These are phyloP conservation scores for Botrytis sinoallii DNA, from an alignment of 2,329 filamentous ascomycete genomes.

Conservation along the genomic window DNA sequence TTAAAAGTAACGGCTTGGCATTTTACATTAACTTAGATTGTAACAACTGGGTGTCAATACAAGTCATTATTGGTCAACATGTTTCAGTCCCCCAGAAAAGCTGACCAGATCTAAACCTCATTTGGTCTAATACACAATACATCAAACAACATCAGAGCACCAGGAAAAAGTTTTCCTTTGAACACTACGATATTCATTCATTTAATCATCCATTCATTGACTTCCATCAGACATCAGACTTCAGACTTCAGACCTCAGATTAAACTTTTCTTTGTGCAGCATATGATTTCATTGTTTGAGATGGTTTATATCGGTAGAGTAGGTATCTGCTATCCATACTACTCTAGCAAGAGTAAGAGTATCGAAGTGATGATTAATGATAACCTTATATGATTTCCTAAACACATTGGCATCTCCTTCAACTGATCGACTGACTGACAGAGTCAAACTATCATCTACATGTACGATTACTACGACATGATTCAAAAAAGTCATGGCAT, in stretches of 20 bases:
- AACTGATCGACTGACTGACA: not conserved
- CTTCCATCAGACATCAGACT: not conserved
- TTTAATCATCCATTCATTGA: not conserved
- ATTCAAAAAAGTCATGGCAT: too few relatives aligned
- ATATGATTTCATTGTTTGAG: not conserved
- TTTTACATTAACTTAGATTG: not conserved
- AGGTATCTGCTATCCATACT: not conserved
- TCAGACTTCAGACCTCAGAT: not conserved
- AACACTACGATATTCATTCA: not conserved
- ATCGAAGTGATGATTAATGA: not conserved
- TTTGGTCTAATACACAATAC: not conserved
- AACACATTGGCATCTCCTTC: not conserved
- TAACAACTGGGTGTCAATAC: not conserved
- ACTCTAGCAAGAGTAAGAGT: not conserved
- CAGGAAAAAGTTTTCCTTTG: not conserved
- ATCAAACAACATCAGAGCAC: constrained; percentile 14
- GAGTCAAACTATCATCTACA: too few relatives aligned
- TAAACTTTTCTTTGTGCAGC: not conserved
- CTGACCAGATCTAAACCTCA: not conserved
- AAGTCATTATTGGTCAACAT: constrained; percentile 7
- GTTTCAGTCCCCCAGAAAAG: constrained; percentile 8
- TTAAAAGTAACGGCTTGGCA: not conserved
- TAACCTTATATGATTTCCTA: not conserved
- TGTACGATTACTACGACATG: not conserved
- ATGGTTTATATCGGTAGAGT: not conserved